phyloP scores from a whole-genome alignment of 192 early-diverging fungal species.

The Backusella circina region DNA sequence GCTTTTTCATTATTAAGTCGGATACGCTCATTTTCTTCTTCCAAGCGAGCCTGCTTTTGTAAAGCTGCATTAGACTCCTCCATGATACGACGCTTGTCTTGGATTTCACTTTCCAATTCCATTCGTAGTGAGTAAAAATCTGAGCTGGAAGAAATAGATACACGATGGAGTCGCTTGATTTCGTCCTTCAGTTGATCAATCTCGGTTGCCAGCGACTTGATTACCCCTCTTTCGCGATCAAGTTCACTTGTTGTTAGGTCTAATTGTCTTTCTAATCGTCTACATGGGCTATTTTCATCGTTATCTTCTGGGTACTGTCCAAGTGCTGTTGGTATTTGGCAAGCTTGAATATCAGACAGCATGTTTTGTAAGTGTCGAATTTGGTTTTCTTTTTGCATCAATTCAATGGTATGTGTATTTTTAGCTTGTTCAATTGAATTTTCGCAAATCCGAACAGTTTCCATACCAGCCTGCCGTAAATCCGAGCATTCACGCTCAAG shows the following conservation, averaged over 20 bases:
- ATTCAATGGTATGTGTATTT: constrained; percentile 21
- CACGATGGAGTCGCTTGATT: neutral
- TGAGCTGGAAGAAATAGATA: neutral
- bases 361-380: constrained; percentile 23
- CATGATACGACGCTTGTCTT: constrained; percentile 22
- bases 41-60: constrained; percentile 9
- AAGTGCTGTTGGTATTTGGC: neutral
- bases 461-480: constrained; percentile 34
- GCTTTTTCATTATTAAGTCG: neutral
- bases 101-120: constrained; percentile 19
- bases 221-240: neutral
- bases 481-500: constrained; percentile 35
- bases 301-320: neutral
- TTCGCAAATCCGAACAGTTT: constrained; percentile 42
- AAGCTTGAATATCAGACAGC: neutral
- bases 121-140: constrained; percentile 3
- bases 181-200: neutral
- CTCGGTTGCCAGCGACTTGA: neutral
- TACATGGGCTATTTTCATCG: neutral
- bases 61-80: constrained; percentile 21
- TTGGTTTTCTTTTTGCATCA: constrained; percentile 23
- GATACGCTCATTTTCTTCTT: constrained; percentile 18
- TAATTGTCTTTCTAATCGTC: constrained; percentile 31
- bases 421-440: constrained; percentile 34
- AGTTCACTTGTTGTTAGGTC: constrained; percentile 15